Evolutionary conservation across 768 basidiomycete genomes (phyloP).

Genomic region (Tricholomella constricta): DNA sequence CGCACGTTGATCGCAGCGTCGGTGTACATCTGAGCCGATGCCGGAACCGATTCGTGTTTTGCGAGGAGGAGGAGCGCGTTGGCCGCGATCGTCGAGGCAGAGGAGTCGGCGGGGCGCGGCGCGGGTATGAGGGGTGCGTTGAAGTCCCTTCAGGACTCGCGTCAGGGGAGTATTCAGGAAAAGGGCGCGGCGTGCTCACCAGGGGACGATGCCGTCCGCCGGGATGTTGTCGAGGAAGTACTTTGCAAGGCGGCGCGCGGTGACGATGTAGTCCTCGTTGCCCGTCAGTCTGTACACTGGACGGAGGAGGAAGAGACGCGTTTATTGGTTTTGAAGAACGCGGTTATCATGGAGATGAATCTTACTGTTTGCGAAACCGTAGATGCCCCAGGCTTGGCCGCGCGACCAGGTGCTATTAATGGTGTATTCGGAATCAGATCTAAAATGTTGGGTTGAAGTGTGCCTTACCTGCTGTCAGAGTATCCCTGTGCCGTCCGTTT

Average conservation of each 20-base stretch:
- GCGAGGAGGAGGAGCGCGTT: slow-evolving; percentile 62
- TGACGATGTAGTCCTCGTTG: slow-evolving; percentile 53
- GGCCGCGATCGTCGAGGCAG: slow-evolving; percentile 65
- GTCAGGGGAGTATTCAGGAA: neutral
- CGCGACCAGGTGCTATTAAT: slow-evolving; percentile 67
- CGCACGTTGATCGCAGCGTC: slow-evolving; percentile 51
- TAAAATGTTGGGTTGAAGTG: neutral
- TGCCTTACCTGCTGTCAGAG: slow-evolving; percentile 45
- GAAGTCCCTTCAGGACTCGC: slow-evolving; percentile 57
- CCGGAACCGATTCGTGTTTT: slow-evolving; percentile 36
- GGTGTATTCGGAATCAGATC: neutral
- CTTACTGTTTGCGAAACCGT: slow-evolving; percentile 70
- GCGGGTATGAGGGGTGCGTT: slow-evolving; percentile 59
- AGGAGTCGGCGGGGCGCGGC: slow-evolving; percentile 66
- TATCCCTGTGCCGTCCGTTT: slow-evolving; percentile 65
- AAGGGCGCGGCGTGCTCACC: slow-evolving; percentile 38
- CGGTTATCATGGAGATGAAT: slow-evolving; percentile 5
- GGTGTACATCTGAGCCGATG: slow-evolving; percentile 41
- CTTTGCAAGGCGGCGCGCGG: slow-evolving; percentile 56
- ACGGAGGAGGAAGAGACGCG: neutral
- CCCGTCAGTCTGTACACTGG: slow-evolving; percentile 63
- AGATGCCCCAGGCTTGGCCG: slow-evolving; percentile 73
- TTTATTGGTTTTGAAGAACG: neutral
- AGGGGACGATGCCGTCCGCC: slow-evolving; percentile 63
- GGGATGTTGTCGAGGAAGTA: slow-evolving; percentile 67